A percentile compares a stretch with the other conserved stretches of the same genome.
phyloP scores from a whole-genome alignment of 192 early-diverging fungal species.

The Entomortierella beljakovae region DNA sequence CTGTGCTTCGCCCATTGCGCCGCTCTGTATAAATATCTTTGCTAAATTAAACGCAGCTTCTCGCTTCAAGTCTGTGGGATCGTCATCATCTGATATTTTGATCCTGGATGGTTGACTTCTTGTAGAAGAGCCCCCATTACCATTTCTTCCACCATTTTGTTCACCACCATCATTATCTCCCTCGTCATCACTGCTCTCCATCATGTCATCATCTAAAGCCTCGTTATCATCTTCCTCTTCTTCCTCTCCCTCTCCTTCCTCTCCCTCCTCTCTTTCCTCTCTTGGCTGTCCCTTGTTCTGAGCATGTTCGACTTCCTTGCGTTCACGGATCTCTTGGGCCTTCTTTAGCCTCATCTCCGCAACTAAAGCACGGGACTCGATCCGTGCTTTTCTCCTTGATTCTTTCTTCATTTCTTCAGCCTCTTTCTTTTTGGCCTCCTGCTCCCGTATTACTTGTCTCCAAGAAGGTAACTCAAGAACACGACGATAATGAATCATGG shows the following conservation, averaged over 20 bases:
- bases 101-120: neutral
- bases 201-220: neutral
- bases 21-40: slow-evolving; percentile 81
- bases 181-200: neutral
- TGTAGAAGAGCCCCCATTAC: no score
- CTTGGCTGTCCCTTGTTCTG: neutral
- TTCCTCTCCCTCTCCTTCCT: neutral
- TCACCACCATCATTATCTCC: neutral
- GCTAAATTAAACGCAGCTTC: slow-evolving; percentile 96
- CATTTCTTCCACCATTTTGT: neutral
- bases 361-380: neutral
- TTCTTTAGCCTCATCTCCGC: slow-evolving; percentile 7
- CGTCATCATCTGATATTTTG: slow-evolving; percentile 45
- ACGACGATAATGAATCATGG: slow-evolving; percentile 86
- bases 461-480: slow-evolving; percentile 73
- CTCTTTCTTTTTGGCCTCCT: slow-evolving; percentile 3
- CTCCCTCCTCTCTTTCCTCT: slow-evolving; percentile 9
- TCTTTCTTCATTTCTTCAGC: neutral
- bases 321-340: slow-evolving; percentile 17
- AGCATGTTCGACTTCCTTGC: neutral
- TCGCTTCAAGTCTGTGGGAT: slow-evolving; percentile 65
- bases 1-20: slow-evolving; percentile 77
- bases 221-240: slow-evolving; percentile 14
- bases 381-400: neutral
- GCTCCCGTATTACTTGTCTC: slow-evolving; percentile 30